phyloP scores from a whole-genome alignment of 495 filamentous ascomycete genomes.

The Annulohypoxylon maeteangense region DNA sequence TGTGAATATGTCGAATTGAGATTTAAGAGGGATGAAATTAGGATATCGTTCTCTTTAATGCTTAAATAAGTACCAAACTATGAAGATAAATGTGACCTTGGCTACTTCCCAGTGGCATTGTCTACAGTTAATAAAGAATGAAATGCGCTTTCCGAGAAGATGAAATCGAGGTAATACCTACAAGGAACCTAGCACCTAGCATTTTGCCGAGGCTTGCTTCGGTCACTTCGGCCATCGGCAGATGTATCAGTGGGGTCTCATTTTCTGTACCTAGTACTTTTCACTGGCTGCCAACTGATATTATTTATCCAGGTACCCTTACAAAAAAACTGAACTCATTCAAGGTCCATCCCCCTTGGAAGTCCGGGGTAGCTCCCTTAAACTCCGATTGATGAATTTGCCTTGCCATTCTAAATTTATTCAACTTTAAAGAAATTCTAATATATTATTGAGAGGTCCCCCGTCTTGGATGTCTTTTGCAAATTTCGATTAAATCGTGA shows the following conservation, averaged over 20 bases:
- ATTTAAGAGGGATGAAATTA: not conserved
- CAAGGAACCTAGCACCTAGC: conserved; percentile 9
- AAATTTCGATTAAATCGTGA: not conserved
- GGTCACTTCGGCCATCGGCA: conserved; percentile 63
- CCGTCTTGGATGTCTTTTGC: not conserved
- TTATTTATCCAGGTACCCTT: not conserved
- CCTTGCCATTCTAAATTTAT: too few relatives aligned
- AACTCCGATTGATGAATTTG: not conserved
- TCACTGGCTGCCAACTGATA: not conserved
- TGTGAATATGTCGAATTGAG: not conserved
- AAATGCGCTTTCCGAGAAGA: conserved; percentile 10
- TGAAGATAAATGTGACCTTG: not conserved
- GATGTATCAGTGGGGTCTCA: conserved; percentile 34
- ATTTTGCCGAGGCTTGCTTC: conserved; percentile 44
- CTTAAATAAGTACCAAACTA: not conserved
- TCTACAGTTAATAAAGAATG: conserved; percentile 34
- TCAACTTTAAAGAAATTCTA: too few relatives aligned
- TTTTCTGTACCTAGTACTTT: conserved; percentile 1
- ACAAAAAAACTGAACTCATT: not conserved
- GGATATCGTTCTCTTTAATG: conserved; percentile 14
- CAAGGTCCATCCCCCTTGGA: not conserved
- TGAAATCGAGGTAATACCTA: conserved; percentile 10
- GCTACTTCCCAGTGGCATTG: conserved; percentile 29
- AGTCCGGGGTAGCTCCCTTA: conserved; percentile 25
- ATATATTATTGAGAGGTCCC: not conserved